Conservation (phyloP, 2,329 filamentous ascomycete species). For the Diaporthe humulicola region DNA sequence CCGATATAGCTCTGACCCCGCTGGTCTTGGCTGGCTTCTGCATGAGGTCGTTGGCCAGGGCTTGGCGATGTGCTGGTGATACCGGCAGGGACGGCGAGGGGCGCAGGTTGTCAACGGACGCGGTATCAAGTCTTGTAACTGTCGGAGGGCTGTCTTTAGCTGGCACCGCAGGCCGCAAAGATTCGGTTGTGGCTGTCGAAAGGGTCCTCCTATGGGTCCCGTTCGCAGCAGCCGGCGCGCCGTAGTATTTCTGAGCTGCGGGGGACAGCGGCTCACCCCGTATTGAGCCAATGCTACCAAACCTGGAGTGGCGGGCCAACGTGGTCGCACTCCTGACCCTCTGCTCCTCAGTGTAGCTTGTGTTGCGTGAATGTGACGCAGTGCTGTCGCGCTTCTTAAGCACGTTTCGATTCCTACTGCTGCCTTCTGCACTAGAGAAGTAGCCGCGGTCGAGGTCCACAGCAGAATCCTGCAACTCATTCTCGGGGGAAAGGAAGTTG, state of each 20-base stretch:
- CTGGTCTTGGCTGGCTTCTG: conserved; percentile 63
- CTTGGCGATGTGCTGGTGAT: conserved; percentile 60
- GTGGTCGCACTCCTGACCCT: conserved; percentile 74
- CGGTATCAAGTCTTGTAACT: conserved; percentile 72
- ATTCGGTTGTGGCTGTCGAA: conserved; percentile 70
- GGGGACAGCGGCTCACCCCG: conserved; percentile 72
- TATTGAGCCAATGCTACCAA: conserved; percentile 83
- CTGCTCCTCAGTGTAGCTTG: conserved; percentile 83
- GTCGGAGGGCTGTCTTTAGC: conserved; percentile 69
- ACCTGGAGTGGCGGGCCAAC: conserved; percentile 80
- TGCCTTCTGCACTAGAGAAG: conserved; percentile 89
- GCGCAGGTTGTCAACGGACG: conserved; percentile 49
- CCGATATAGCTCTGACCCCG: conserved; percentile 85
- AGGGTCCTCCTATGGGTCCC: conserved; percentile 71
- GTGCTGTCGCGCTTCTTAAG: conserved; percentile 82
- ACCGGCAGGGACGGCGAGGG: conserved; percentile 53
- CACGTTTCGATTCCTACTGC: conserved; percentile 81
- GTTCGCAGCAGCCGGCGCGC: conserved; percentile 54
- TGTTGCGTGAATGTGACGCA: conserved; percentile 73
- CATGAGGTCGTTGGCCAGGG: conserved; percentile 40
- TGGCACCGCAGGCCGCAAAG: conserved; percentile 62
- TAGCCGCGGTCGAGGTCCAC: conserved; percentile 87
- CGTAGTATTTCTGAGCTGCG: conserved; percentile 80
- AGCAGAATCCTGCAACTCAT: conserved; percentile 60
- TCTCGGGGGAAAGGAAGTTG: conserved; percentile 64